Evolutionary conservation across 257 asterid genomes (phyloP), one percentile per base, ranked within the genome.

Genomic region (Nicotiana otophora): DNA sequence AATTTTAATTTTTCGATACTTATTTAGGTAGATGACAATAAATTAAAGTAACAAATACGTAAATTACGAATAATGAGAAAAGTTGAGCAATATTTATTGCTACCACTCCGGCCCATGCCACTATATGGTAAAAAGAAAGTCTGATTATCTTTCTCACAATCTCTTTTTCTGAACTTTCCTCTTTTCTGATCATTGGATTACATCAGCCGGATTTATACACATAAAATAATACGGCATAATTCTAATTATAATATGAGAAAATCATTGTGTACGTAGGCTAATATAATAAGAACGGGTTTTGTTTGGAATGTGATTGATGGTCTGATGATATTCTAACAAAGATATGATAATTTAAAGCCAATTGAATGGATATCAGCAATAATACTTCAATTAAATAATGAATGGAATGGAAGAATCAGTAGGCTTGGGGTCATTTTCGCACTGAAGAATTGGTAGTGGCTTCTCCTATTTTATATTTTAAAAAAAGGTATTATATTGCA

Each of bases 401-500:
- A 53, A 67, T 77, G 81, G 31, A 65, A 81, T 74, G 82, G 81
- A 79, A 80, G 81, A 30, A 74, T 61, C 53, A 86, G 86, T 87
- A 85, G 90, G 88, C 86, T 60, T 36, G 53, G 48, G n/a, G 90
- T 87, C 86, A 30, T 77, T 87, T 78, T 87, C 90, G 55, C 26
- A 81, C 57, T 82, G 82, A 74, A 46, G 23, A 74, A 86, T 7
- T 42, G 36, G 60, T 80, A 78, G 81, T 61, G 34, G 74, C 23
- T 55, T 60, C 83, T 30, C 65, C 53, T 46, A n/a, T 1, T 28
- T 11, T 65, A 5, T 30, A 30, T 64, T 20, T 2, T 9, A 10
- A 64, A 26, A 30, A 20, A 66, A 10, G 33, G 6, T 66, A 26
- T 11, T 34, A n/a, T 60, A 36, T 58, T 36, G n/a, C 36, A 46